These are phyloP conservation scores for Corymbia calophylla DNA, from an alignment of 441 rosid genomes.

Conservation along the genomic window DNA sequence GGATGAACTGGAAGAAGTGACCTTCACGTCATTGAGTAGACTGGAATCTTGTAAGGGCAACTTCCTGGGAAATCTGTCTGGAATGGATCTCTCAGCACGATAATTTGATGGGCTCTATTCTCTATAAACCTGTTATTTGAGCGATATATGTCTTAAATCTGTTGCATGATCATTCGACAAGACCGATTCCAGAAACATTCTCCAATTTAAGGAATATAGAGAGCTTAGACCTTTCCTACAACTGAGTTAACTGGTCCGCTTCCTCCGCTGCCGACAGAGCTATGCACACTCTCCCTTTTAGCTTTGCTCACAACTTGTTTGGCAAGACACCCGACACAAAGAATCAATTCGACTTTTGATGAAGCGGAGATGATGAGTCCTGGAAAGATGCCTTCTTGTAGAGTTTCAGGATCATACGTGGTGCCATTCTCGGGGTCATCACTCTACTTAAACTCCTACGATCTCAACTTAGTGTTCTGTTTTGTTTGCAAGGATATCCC, in stretches of 20 bases:
- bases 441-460: neutral
- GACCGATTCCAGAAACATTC: conserved; percentile 6
- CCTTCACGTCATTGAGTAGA: neutral
- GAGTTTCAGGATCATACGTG: accelerated
- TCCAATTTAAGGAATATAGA: neutral
- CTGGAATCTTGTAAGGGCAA: neutral
- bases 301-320: conserved; percentile 20
- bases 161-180: conserved; percentile 1
- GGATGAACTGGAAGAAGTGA: neutral
- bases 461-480: accelerated
- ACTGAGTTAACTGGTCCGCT: neutral
- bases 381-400: neutral
- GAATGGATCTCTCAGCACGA: conserved; percentile 18
- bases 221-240: conserved; percentile 11
- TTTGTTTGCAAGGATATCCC: neutral
- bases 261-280: neutral
- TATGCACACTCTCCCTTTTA: neutral
- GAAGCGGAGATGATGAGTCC: neutral
- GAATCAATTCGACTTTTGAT: conserved; percentile 17
- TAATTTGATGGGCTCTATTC: conserved; percentile 6
- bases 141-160: neutral
- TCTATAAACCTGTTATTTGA: conserved; percentile 4
- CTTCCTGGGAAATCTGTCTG: neutral
- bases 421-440: accelerated
- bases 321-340: neutral